phyloP scores from a whole-genome alignment of 129 eudicot species.

The Tanacetum coccineum region DNA sequence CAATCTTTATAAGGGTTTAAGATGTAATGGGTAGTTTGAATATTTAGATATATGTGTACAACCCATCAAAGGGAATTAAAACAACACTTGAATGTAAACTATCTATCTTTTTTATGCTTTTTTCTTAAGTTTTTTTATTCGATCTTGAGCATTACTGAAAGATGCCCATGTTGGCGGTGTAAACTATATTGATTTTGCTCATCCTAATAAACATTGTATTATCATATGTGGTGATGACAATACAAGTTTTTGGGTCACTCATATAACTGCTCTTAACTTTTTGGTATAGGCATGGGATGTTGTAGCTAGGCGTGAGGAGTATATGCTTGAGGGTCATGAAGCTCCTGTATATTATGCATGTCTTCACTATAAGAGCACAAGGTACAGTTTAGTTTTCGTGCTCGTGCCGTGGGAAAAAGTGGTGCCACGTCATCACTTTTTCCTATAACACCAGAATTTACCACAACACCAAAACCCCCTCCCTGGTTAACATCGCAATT shows the following conservation, averaged over 20 bases:
- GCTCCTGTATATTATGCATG: constrained; percentile 88
- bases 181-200: constrained; percentile 78
- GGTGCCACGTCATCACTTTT: no score
- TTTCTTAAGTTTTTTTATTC: constrained; percentile 8
- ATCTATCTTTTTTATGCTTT: not conserved
- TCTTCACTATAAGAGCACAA: constrained; percentile 68
- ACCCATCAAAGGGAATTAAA: constrained; percentile 58
- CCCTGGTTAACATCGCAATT: no score
- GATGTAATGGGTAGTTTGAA: no score
- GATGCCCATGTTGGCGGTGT: constrained; percentile 85
- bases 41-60: constrained; percentile 75
- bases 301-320: constrained; percentile 63
- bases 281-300: constrained; percentile 83
- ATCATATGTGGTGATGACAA: constrained; percentile 89
- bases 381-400: no score
- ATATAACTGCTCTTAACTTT: constrained; percentile 1
- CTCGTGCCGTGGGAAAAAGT: no score
- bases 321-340: constrained; percentile 83
- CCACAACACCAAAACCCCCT: no score
- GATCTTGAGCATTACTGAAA: constrained; percentile 40
- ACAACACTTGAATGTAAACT: constrained; percentile 66
- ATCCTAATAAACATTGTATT: constrained; percentile 67
- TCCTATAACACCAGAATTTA: no score
- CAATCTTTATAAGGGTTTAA: no score
- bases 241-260: constrained; percentile 36